Evolutionary conservation across 2,329 filamentous ascomycete genomes (phyloP), one percentile per base, ranked within the genome.

Genomic region (Macrophomina tecta): DNA sequence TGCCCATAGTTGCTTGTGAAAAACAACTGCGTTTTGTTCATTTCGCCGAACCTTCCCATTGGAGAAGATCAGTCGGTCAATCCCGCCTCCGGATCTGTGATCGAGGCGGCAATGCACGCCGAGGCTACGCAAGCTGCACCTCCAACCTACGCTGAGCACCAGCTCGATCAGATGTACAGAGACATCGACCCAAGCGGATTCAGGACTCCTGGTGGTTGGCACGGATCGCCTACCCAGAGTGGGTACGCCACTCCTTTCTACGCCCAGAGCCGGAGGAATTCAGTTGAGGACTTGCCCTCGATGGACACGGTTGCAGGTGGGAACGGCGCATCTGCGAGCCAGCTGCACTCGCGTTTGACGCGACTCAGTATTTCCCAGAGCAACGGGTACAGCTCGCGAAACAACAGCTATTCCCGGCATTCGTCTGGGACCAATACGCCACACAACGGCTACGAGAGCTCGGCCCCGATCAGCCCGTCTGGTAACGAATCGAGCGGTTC

Each of bases 81-180:
- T 23, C 68, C 75, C 0, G 73, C 78, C 67, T 71, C 74, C 23
- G 66, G 56, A 4, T 46, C 55, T 3, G 32, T 42, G 14, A 51
- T 68, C 6, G 60, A 58, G 51, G 49, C 80, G 40, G 76, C 81
- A 9, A 82, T 85, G 52, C 82, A 84, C 48, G 85, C 88, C 48
- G 82, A 87, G 66, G 84, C 87, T 23, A 85, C 87, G 32, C 77
- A 86, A 34, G 87, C 91, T 67, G 94, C 94, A 11, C 95, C 95
- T n/a, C 95, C 95, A 0, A 88, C 93, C 46, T 99, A 99, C 73
- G 93, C 93, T 68, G 88, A 94, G 73, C 95, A 98, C 77, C 86
- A 91, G 52, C 87, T 98, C 32, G 95, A 99, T 77, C 90, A 92
- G 76, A 84, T 98, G 1, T 99, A 97, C 79, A 92, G 93, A 71